Conservation (phyloP, 1,139 yeast species). For the Saccharomyces hybrid region DNA sequence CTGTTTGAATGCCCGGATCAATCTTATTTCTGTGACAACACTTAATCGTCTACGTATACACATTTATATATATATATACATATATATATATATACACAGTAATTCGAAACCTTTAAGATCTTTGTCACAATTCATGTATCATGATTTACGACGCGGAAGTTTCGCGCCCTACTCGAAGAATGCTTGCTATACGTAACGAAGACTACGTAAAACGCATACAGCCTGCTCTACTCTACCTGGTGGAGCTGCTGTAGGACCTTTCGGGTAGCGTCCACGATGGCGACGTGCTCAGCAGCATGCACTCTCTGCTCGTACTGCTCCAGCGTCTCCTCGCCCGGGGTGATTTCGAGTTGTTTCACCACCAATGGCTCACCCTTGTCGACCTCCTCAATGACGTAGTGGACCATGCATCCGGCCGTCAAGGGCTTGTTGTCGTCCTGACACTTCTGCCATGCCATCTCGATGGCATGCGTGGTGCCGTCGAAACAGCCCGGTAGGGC, state of each 20-base stretch:
- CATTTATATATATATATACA: not conserved
- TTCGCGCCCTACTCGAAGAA: not conserved
- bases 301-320: constrained; percentile 77
- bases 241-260: constrained; percentile 34
- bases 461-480: constrained; percentile 87
- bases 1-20: not conserved
- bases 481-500: constrained; percentile 96
- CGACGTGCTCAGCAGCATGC: constrained; percentile 78
- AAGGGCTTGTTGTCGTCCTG: constrained; percentile 51
- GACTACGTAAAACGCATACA: not conserved
- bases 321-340: constrained; percentile 56
- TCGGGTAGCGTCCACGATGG: constrained; percentile 85
- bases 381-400: constrained; percentile 86
- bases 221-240: not conserved
- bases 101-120: not conserved
- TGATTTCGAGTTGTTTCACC: constrained; percentile 66
- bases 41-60: not conserved
- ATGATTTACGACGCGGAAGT: not conserved
- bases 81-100: not conserved
- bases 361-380: constrained; percentile 87
- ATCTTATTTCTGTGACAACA: not conserved
- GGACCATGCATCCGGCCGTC: constrained; percentile 92
- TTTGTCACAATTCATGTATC: not conserved
- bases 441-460: constrained; percentile 92
- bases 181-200: not conserved